Conservation (phyloP, 169 alveolate genomes). For the Ophryocystis elektroscirrha region DNA sequence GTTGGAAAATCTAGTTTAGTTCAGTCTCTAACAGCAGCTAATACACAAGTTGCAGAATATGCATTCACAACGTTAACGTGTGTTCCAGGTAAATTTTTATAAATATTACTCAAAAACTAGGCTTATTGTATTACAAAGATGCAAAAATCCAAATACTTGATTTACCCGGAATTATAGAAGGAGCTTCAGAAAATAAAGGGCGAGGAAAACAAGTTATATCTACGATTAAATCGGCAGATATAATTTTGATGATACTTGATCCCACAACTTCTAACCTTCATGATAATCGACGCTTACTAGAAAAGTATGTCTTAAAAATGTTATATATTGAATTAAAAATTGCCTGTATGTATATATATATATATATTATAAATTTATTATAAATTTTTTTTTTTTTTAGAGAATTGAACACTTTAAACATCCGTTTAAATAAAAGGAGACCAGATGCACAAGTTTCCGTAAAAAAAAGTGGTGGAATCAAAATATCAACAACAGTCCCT, state of each 20-base stretch:
- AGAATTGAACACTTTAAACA: conserved; percentile 91
- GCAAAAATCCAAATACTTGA: conserved; percentile 81
- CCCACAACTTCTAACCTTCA: conserved; percentile 74
- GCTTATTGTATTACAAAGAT: conserved; percentile 51
- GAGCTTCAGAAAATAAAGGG: conserved; percentile 94
- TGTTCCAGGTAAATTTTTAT: conserved; percentile 92
- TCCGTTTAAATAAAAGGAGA: conserved; percentile 71
- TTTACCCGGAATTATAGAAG: conserved; percentile 78
- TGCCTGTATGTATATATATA: too few relatives aligned
- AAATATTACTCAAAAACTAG: too few relatives aligned
- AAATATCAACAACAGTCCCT: conserved; percentile 9
- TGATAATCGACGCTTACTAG: conserved; percentile 53
- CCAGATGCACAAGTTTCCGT: conserved; percentile 31
- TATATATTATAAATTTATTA: too few relatives aligned
- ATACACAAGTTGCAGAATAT: conserved; percentile 88
- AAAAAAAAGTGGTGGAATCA: conserved; percentile 11
- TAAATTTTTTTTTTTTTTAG: conserved; percentile 44
- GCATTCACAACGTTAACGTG: conserved; percentile 97
- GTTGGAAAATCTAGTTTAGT: conserved; percentile 91
- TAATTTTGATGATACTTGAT: conserved; percentile 73
- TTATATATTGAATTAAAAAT: conserved; percentile 39
- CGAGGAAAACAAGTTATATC: conserved; percentile 92
- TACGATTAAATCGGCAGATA: conserved; percentile 80
- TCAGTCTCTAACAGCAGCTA: conserved; percentile 76
- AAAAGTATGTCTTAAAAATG: conserved; percentile 48